These are phyloP conservation scores for Mucor saturninus DNA, from an alignment of 371 early-diverging fungal species.

Conservation along the genomic window DNA sequence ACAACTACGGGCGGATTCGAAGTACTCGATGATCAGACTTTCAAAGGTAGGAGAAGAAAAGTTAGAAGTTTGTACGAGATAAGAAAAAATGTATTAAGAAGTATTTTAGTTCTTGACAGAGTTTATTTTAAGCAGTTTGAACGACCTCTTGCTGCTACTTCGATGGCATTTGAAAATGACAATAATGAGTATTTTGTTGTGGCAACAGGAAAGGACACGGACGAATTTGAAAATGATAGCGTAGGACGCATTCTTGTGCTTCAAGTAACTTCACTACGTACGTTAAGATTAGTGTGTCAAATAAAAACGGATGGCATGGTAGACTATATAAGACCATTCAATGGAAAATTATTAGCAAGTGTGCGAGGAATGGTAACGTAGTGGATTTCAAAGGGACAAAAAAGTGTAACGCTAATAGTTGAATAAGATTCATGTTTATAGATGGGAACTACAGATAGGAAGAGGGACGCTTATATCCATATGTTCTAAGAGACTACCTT, in stretches of 20 bases:
- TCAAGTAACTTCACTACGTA: slow-evolving; percentile 46
- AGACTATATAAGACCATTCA: slow-evolving; percentile 51
- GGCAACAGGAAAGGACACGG: slow-evolving; percentile 63
- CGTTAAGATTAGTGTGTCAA: slow-evolving; percentile 47
- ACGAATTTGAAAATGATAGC: slow-evolving; percentile 55
- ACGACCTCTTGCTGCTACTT: slow-evolving; percentile 39
- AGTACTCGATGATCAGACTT: slow-evolving; percentile 76
- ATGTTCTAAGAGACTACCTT: slow-evolving; percentile 32
- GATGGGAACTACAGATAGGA: slow-evolving; percentile 41
- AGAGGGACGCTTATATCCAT: slow-evolving; percentile 29
- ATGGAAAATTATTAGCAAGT: slow-evolving; percentile 60
- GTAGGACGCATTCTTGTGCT: slow-evolving; percentile 68
- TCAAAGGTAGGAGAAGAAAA: slow-evolving; percentile 57
- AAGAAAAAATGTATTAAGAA: not conserved
- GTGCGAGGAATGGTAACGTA: slow-evolving; percentile 55
- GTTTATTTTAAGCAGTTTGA: slow-evolving; percentile 55
- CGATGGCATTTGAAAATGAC: slow-evolving; percentile 48
- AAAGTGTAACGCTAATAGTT: not conserved
- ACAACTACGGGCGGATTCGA: slow-evolving; percentile 58
- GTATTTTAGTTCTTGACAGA: slow-evolving; percentile 46
- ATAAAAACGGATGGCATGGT: slow-evolving; percentile 55
- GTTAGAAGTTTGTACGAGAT: not conserved
- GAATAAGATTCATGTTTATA: slow-evolving; percentile 26
- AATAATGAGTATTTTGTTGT: slow-evolving; percentile 54
- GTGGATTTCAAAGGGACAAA: not conserved